phyloP scores from a whole-genome alignment of 2,329 filamentous ascomycete species.

The Pestalotiopsis sp. region DNA sequence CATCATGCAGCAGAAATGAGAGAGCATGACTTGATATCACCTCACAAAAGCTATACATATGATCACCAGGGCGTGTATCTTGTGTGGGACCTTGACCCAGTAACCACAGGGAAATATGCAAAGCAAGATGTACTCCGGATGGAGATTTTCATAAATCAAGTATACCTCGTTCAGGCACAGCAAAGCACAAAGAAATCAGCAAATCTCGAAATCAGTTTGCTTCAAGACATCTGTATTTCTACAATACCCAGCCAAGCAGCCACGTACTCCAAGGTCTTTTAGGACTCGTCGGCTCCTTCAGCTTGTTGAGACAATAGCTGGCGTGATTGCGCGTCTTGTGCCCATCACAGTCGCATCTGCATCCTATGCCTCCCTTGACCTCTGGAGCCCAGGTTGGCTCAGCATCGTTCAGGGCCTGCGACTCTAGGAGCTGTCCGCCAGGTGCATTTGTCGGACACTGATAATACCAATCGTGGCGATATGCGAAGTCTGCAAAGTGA shows the following conservation, averaged over 20 bases:
- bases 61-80: no score
- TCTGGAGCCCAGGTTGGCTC: not conserved
- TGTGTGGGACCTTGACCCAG: no score
- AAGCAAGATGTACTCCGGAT: no score
- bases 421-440: conserved; percentile 36
- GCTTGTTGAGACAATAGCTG: conserved; percentile 6
- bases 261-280: conserved; percentile 8
- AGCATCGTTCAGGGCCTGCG: conserved; percentile 29
- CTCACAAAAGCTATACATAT: no score
- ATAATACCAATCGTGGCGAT: conserved; percentile 37
- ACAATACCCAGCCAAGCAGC: conserved; percentile 4
- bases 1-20: no score
- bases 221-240: not conserved
- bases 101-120: no score
- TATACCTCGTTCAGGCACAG: no score
- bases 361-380: conserved; percentile 7
- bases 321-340: not conserved
- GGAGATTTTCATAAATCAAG: no score
- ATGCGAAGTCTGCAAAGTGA: conserved; percentile 46
- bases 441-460: conserved; percentile 39
- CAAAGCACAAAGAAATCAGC: no score
- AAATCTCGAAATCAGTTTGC: not conserved
- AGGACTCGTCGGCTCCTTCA: conserved; percentile 8
- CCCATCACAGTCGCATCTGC: conserved; percentile 9
- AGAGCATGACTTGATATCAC: no score